Evolutionary conservation across 169 alveolate genomes (phyloP).

Genomic region (Plasmodium billcollinsi): DNA sequence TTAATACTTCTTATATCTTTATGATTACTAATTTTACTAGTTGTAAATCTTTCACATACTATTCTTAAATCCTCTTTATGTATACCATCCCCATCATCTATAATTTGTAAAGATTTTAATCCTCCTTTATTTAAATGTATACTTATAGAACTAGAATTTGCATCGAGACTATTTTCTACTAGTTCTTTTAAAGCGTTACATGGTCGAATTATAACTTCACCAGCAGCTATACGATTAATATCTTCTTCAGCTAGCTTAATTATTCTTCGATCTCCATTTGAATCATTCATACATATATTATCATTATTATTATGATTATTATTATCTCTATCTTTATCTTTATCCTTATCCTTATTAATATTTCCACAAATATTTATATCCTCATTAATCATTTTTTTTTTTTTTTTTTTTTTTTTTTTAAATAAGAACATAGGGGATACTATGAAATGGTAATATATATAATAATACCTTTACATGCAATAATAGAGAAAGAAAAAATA

Average conservation of each 20-base stretch:
- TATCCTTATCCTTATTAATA: too few relatives aligned
- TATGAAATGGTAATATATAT: too few relatives aligned
- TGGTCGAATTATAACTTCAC: conserved; percentile 97
- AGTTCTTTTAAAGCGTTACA: conserved; percentile 97
- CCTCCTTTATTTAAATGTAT: conserved; percentile 94
- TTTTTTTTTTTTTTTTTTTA: too few relatives aligned
- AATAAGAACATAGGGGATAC: too few relatives aligned
- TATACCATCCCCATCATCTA: conserved; percentile 98
- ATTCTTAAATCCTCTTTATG: conserved; percentile 93
- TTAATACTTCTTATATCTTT: conserved; percentile 90
- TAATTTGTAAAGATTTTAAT: conserved; percentile 91
- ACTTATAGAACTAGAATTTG: conserved; percentile 92
- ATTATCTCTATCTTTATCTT: background rate
- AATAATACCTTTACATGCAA: too few relatives aligned
- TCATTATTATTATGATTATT: background rate
- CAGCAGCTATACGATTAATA: conserved; percentile 97
- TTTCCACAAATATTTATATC: too few relatives aligned
- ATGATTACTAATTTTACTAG: conserved; percentile 94
- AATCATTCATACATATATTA: background rate
- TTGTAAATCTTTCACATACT: conserved; percentile 97
- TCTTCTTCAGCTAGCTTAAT: conserved; percentile 91
- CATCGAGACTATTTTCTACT: conserved; percentile 98
- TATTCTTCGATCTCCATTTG: conserved; percentile 76
- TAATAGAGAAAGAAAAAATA: too few relatives aligned
- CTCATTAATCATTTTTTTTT: too few relatives aligned